A percentile compares a stretch with the other conserved stretches of the same genome.
Conservation (phyloP, 352 stramenopile species). For the Globisporangium paddicum region DNA sequence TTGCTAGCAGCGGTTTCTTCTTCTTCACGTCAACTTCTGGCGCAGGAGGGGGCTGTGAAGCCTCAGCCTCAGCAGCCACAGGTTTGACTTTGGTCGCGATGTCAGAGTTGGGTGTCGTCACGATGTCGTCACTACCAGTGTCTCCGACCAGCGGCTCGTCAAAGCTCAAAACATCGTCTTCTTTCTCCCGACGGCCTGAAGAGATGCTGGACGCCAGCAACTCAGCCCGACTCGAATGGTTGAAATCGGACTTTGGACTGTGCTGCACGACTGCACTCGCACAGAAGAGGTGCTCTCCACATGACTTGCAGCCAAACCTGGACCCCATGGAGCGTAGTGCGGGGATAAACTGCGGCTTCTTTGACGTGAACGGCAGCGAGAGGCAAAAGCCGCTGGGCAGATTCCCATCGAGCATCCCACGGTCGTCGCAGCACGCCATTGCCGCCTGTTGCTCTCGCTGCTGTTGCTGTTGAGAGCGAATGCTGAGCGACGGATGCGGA, state of each 20-base stretch:
- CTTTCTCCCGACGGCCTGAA: neutral
- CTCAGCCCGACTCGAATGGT: neutral
- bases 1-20: conserved; percentile 46
- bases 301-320: conserved; percentile 57
- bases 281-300: conserved; percentile 57
- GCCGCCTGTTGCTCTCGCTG: conserved; percentile 6
- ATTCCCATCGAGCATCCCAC: conserved; percentile 51
- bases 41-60: conserved; percentile 1
- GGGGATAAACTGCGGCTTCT: conserved; percentile 49
- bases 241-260: conserved; percentile 2
- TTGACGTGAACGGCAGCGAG: conserved; percentile 23
- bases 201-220: neutral
- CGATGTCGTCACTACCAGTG: neutral
- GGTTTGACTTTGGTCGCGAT: neutral
- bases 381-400: conserved; percentile 56
- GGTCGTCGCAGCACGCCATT: conserved; percentile 32
- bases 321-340: conserved; percentile 68
- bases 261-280: conserved; percentile 49
- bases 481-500: conserved; percentile 19
- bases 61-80: neutral
- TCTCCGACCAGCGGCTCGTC: neutral
- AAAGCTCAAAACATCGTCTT: neutral
- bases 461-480: conserved; percentile 2
- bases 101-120: neutral
- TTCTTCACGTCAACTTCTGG: neutral